phyloP scores from a whole-genome alignment of 1,139 yeast genomes.

The Protomyces macrosporus region DNA sequence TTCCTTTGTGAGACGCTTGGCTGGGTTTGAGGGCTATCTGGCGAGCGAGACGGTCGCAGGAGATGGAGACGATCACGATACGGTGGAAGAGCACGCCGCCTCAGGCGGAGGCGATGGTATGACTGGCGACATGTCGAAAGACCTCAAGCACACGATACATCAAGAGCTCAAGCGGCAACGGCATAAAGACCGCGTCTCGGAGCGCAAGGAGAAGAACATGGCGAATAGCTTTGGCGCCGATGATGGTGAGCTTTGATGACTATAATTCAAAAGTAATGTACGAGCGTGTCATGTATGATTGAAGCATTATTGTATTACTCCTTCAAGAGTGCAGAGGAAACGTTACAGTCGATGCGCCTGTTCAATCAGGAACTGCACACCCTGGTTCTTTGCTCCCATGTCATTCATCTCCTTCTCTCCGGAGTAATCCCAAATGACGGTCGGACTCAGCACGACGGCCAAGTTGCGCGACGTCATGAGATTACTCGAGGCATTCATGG shows the following conservation, averaged over 20 bases:
- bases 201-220: slow-evolving; percentile 22
- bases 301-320: neutral
- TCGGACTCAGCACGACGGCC: slow-evolving; percentile 94
- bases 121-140: slow-evolving; percentile 20
- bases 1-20: slow-evolving; percentile 28
- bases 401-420: slow-evolving; percentile 84
- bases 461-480: slow-evolving; percentile 72
- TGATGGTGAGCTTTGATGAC: slow-evolving; percentile 6
- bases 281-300: neutral
- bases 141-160: slow-evolving; percentile 15
- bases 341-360: slow-evolving; percentile 41
- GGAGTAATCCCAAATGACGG: slow-evolving; percentile 70
- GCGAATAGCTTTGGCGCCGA: slow-evolving; percentile 20
- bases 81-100: slow-evolving; percentile 9
- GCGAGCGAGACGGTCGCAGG: slow-evolving; percentile 21
- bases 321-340: neutral
- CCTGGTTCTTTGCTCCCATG: slow-evolving; percentile 74
- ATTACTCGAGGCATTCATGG: slow-evolving; percentile 2
- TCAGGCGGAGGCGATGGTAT: neutral
- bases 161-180: slow-evolving; percentile 26
- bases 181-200: slow-evolving; percentile 23
- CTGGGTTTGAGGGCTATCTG: slow-evolving; percentile 31
- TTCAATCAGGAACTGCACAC: slow-evolving; percentile 68
- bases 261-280: neutral
- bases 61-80: slow-evolving; percentile 13